These are phyloP conservation scores for Orychophragmus violaceus DNA, from an alignment of 345 rosid species.

Conservation along the genomic window DNA sequence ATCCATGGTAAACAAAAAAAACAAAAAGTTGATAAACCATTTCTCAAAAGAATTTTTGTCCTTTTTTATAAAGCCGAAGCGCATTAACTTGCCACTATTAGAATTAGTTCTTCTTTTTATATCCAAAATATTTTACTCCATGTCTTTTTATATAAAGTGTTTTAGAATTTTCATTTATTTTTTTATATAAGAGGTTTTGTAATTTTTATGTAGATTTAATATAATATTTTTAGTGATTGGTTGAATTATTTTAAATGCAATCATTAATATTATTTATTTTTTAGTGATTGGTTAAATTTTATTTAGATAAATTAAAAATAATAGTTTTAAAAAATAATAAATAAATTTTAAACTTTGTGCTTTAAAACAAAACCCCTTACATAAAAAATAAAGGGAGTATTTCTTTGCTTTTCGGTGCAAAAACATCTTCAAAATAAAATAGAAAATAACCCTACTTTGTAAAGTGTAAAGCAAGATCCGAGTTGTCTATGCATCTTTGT, in stretches of 20 bases:
- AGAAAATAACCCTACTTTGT: background rate
- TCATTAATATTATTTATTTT: no score
- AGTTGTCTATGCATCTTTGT: background rate
- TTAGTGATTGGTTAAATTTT: no score
- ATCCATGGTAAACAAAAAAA: constrained; percentile 19
- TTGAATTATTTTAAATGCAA: no score
- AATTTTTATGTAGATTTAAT: no score
- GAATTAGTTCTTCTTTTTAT: background rate
- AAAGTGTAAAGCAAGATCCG: constrained; percentile 19
- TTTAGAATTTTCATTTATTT: no score
- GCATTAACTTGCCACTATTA: constrained; percentile 22
- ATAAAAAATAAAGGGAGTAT: background rate
- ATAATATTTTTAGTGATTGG: no score
- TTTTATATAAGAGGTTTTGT: no score
- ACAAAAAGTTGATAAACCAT: constrained; percentile 10
- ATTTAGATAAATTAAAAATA: no score
- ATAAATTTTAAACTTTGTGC: no score
- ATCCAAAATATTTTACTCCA: background rate
- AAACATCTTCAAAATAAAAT: background rate
- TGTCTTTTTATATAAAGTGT: no score
- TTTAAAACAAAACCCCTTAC: no score
- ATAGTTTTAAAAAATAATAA: no score
- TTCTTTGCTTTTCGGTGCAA: constrained; percentile 20
- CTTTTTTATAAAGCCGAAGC: constrained; percentile 16
- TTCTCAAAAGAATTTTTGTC: constrained; percentile 18